Evolutionary conservation across 2,329 filamentous ascomycete genomes (phyloP), one percentile per base, ranked within the genome.

Genomic region (Pseudogymnoascus sp.): DNA sequence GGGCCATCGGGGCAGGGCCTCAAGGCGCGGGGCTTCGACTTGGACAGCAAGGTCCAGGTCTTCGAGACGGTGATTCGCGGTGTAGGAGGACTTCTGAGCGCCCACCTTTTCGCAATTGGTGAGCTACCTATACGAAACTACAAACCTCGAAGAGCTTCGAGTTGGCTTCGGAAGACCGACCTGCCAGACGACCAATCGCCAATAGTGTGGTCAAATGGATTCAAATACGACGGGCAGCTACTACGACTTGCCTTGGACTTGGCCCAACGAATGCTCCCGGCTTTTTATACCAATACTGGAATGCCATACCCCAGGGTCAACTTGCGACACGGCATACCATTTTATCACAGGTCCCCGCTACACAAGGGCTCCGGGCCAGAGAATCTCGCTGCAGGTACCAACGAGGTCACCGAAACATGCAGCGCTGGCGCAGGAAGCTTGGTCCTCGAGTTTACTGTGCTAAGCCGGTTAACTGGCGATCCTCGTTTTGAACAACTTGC

Each of bases 31-130:
- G 94, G 91, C 0, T 99, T 99, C 69, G 91, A 99, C 73, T 78
- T 96, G 39, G 93, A 99, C 74, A 96, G 92, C 77, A 99, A 97
- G 75, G 94, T 99, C 1, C 93, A 99, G 75, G 91, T 99, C 38
- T 99, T 99, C 70, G 94, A 99, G 77, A 97, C 93, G 0, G 93
- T 96, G 36, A 99, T 99, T 67, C 83, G 94, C 62, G 94, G 93
- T 14, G 83, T 96, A 50, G 94, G 94, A 12, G 94, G 94, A 0
- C 78, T 99, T 61, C 76, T 99, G 66, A 97, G 92, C 70, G 91
- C 93, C 2, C 94, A 99, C 75, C 77, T 97, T 41, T 99, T 99
- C 72, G 93, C 94, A 11, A 80, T 91, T 20, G 94, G 92, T 35
- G 91, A 96, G 62, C 76, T 99, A 61, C 94, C 94, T 0, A 96